phyloP scores from a whole-genome alignment of 208 protist genomes.

The Acanthamoeba triangularis region DNA sequence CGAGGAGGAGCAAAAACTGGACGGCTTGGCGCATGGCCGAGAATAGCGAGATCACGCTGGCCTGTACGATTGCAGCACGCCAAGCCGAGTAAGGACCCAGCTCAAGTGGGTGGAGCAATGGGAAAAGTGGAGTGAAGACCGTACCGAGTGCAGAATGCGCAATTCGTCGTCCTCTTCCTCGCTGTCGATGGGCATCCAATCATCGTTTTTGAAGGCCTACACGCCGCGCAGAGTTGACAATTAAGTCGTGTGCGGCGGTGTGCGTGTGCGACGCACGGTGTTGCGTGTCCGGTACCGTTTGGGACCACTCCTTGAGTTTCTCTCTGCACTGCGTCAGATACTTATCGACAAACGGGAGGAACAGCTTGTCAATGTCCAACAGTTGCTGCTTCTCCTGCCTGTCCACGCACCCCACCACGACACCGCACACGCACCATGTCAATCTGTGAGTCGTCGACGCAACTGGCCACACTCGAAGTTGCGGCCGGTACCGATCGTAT shows the following conservation, averaged over 20 bases:
- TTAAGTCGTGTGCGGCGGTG: not conserved
- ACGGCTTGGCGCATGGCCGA: slow-evolving; percentile 53
- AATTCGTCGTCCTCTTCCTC: slow-evolving; percentile 65
- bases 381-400: slow-evolving; percentile 27
- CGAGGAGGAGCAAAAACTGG: slow-evolving; percentile 42
- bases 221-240: not conserved
- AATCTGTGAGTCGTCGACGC: not conserved
- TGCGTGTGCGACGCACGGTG: too few species aligned
- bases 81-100: too few species aligned
- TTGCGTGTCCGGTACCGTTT: not conserved
- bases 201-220: slow-evolving; percentile 60
- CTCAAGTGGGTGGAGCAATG: too few species aligned
- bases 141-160: slow-evolving; percentile 65
- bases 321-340: not conserved
- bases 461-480: not conserved
- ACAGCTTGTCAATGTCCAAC: slow-evolving; percentile 64
- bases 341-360: slow-evolving; percentile 56
- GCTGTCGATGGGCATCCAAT: slow-evolving; percentile 27
- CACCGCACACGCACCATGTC: not conserved
- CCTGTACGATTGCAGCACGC: too few species aligned
- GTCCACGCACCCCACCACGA: not conserved
- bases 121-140: not conserved
- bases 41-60: slow-evolving; percentile 11
- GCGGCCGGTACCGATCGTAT: not conserved
- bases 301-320: slow-evolving; percentile 67